These are phyloP conservation scores for Mycotypha africana DNA, from an alignment of 371 early-diverging fungal genomes.

Conservation along the genomic window DNA sequence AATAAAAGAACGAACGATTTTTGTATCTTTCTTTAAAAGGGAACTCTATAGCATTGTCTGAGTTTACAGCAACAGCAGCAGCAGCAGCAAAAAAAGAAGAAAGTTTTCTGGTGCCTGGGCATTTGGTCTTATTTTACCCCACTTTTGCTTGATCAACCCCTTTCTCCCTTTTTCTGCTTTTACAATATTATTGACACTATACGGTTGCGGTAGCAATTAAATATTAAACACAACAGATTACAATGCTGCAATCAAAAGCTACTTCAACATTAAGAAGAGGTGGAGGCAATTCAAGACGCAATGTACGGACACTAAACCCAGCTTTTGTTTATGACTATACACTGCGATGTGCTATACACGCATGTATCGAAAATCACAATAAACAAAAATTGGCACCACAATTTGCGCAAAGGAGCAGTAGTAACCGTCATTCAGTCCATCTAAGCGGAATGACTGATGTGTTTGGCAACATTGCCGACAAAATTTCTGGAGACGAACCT, in stretches of 20 bases:
- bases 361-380: conserved; percentile 24
- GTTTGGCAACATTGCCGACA: conserved; percentile 29
- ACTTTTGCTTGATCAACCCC: no score
- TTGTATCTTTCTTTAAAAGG: no score
- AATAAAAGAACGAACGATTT: no score
- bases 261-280: conserved; percentile 22
- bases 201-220: no score
- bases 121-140: no score
- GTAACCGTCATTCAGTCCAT: conserved; percentile 25
- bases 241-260: conserved; percentile 11
- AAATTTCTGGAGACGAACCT: conserved; percentile 18
- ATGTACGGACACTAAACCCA: conserved; percentile 21
- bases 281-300: conserved; percentile 19
- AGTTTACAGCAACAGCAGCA: no score
- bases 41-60: no score
- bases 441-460: conserved; percentile 22
- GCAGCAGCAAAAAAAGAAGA: no score
- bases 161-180: no score
- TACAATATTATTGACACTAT: no score
- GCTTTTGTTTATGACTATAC: conserved; percentile 31
- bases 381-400: conserved; percentile 12
- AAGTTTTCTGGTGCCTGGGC: no score
- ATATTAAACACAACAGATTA: background rate
- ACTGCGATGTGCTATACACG: conserved; percentile 35
- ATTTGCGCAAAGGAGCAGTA: conserved; percentile 8